Evolutionary conservation across 495 filamentous ascomycete species (phyloP).

Genomic region (Tuber umbilicatum): DNA sequence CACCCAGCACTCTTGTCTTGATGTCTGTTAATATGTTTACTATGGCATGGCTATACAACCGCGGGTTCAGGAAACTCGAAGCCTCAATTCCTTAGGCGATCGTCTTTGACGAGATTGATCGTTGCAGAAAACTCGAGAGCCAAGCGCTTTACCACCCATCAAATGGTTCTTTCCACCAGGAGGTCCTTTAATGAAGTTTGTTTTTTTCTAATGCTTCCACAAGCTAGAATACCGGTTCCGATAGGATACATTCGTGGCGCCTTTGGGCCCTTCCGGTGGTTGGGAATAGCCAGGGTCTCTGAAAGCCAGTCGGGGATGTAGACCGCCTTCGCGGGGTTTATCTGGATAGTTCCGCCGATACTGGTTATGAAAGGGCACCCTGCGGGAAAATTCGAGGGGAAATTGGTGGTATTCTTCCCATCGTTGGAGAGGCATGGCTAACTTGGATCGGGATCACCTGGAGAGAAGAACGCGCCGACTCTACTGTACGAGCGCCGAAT

Average conservation of each 20-base stretch:
- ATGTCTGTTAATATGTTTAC: constrained; percentile 54
- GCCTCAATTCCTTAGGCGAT: constrained; percentile 49
- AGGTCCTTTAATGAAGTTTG: constrained; percentile 50
- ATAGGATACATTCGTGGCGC: constrained; percentile 54
- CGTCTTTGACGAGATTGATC: constrained; percentile 55
- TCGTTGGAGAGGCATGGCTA: constrained; percentile 59
- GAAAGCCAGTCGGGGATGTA: constrained; percentile 66
- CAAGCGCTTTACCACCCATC: constrained; percentile 41
- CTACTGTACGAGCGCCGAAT: constrained; percentile 70
- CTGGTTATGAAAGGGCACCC: constrained; percentile 76
- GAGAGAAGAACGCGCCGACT: constrained; percentile 62
- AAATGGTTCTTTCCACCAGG: constrained; percentile 9
- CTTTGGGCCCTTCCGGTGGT: constrained; percentile 57
- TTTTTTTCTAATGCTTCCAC: constrained; percentile 45
- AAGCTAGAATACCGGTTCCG: constrained; percentile 36
- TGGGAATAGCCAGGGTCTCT: constrained; percentile 57
- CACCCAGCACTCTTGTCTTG: constrained; percentile 52
- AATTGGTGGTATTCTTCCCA: constrained; percentile 55
- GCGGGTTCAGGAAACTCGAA: constrained; percentile 61
- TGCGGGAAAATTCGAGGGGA: constrained; percentile 64
- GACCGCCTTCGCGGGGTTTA: constrained; percentile 54
- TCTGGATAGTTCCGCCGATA: constrained; percentile 62
- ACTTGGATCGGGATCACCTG: constrained; percentile 66
- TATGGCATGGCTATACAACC: constrained; percentile 51
- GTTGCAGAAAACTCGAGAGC: constrained; percentile 52